A percentile compares a stretch with the other conserved stretches of the same genome.
Evolutionary conservation across 2,329 filamentous ascomycete genomes (phyloP).

Genomic region (Fusarium protoensiforme): DNA sequence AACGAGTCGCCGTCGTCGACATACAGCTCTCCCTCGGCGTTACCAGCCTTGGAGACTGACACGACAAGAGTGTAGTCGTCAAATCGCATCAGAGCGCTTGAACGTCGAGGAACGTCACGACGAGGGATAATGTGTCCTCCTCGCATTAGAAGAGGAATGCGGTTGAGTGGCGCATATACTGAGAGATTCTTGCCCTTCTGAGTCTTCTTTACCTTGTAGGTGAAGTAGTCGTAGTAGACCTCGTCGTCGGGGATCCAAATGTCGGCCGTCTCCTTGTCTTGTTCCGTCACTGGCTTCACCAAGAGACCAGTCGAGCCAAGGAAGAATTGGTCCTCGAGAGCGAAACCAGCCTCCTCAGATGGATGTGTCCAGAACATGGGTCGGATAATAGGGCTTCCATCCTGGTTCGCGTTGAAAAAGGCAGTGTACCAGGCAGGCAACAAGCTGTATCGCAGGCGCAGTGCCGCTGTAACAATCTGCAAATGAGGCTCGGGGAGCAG

Average conservation of each 20-base stretch:
- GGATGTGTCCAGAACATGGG: slow-evolving; percentile 96
- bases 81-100: slow-evolving; percentile 88
- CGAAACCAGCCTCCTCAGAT: slow-evolving; percentile 85
- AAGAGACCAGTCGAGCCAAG: slow-evolving; percentile 88
- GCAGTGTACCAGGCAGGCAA: slow-evolving; percentile 97
- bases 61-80: slow-evolving; percentile 96
- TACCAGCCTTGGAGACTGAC: slow-evolving; percentile 66
- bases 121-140: slow-evolving; percentile 93
- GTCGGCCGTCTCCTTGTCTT: slow-evolving; percentile 77
- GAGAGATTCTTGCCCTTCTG: slow-evolving; percentile 76
- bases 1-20: slow-evolving; percentile 95
- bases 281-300: slow-evolving; percentile 88
- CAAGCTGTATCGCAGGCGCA: slow-evolving; percentile 88
- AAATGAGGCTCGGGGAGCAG: slow-evolving; percentile 86
- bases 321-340: slow-evolving; percentile 92
- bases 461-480: slow-evolving; percentile 84
- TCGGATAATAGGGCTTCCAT: slow-evolving; percentile 87
- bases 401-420: slow-evolving; percentile 87
- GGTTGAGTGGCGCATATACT: slow-evolving; percentile 82
- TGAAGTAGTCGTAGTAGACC: slow-evolving; percentile 95
- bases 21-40: slow-evolving; percentile 84
- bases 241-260: slow-evolving; percentile 91
- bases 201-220: slow-evolving; percentile 78
- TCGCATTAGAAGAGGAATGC: slow-evolving; percentile 90
- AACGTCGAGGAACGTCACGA: slow-evolving; percentile 87